Conservation (phyloP, 2,329 filamentous ascomycete genomes). For the Calonectria honghensis region DNA sequence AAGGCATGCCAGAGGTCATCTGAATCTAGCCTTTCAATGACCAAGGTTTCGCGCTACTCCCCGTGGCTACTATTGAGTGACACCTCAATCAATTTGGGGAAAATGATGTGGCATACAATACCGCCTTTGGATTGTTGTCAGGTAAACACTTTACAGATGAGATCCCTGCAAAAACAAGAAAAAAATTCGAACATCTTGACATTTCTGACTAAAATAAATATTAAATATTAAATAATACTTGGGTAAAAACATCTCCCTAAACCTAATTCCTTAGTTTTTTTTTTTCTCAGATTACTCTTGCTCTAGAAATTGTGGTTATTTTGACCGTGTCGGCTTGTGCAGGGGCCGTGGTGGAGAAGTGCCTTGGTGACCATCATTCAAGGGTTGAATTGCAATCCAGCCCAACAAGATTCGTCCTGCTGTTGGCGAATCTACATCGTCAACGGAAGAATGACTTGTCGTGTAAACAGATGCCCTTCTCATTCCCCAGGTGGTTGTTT, state of each 20-base stretch:
- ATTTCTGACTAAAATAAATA: neutral
- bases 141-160: neutral
- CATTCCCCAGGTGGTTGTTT: conserved; percentile 7
- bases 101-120: neutral
- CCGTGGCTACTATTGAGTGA: conserved; percentile 17
- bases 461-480: too few species aligned
- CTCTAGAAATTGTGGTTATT: neutral
- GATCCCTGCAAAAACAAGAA: neutral
- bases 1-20: conserved; percentile 30
- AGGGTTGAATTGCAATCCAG: too few species aligned
- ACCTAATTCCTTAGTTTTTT: neutral
- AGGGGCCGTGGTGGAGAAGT: too few species aligned
- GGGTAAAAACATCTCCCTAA: neutral
- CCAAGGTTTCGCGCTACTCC: conserved; percentile 27
- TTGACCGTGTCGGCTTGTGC: neutral
- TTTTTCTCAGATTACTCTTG: neutral
- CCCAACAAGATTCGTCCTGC: neutral
- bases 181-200: neutral
- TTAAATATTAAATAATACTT: too few species aligned
- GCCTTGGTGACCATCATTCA: too few species aligned
- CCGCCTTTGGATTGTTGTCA: neutral
- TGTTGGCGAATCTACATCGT: conserved; percentile 1
- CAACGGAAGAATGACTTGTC: neutral
- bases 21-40: neutral
- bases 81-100: conserved; percentile 11